Base-by-base conservation (phyloP, 352 stramenopile genomes). In the Pythium sp. region DNA sequence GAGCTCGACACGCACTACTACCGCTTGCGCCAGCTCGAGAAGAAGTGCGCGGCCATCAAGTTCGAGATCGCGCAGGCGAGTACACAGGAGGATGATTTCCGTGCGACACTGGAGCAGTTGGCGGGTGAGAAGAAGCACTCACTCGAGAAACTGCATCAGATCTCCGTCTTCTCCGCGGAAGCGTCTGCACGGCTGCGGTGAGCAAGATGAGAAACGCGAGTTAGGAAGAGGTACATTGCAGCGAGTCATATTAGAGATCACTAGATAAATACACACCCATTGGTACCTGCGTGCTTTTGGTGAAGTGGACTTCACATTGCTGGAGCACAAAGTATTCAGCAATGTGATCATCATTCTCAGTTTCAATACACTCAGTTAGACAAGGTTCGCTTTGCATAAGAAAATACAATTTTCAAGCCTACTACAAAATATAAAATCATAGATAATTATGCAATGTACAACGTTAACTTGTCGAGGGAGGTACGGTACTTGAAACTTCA, bases 1-100 rank as follows among this genome's bases (percentile, higher is more conserved):
- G 82, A 90, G 61, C 68, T 86, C 28, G 84, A 92, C 30, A 74
- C 81, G 61, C 78, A 86, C 30, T 86, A 87, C 28, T 85, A 90
- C 32, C 79, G 76, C 1, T 64, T 88, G 59, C 80, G 81, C 30
- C 74, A 86, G 65, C 70, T 87, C 24, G 80, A 92, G 68, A 83
- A 86, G 46, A 82, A 86, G 63, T 86, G 77, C 46, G 79, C 75
- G 18, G 68, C 65, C 58, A 58, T 89, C 66, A 92, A 92, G 73
- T 73, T 92, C 49, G 79, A 87, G 58, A 80, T 92, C 53, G 82
- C 81, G 0, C 80, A 89, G 65, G 75, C 81, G 36, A 82, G 79
- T 46, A 73, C 80, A 30, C 72, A 89, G 28, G 84, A 92, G 61
- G 84, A 91, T 72, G 82, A 90, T 55, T 63, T 92, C 36, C 74